Evolutionary conservation across 257 asterid species (phyloP).

Genomic region (Penstemon barbatus): DNA sequence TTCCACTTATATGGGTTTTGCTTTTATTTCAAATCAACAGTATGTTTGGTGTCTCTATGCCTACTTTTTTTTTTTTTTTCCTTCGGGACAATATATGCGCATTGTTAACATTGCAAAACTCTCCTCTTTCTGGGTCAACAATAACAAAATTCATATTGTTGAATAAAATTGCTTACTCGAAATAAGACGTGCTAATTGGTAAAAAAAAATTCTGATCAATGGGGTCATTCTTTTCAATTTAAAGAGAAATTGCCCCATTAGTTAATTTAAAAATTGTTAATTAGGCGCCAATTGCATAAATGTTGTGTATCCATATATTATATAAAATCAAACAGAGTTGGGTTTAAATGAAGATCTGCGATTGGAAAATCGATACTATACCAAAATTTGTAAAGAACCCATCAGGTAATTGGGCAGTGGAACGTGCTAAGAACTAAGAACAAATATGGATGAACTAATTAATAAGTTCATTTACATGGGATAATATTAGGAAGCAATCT

Average conservation of each 20-base stretch:
- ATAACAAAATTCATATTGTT: no score
- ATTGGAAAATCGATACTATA: slow-evolving; percentile 25
- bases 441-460: background rate
- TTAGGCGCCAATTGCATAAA: slow-evolving; percentile 7
- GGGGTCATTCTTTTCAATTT: background rate
- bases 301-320: background rate
- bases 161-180: no score
- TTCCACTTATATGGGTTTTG: no score
- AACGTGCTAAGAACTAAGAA: slow-evolving; percentile 22
- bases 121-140: no score
- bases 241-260: slow-evolving; percentile 1
- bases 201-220: no score
- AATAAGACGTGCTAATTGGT: no score
- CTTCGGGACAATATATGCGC: no score
- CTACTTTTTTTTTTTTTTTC: no score
- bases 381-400: slow-evolving; percentile 21
- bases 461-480: background rate
- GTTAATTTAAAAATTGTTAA: slow-evolving; percentile 18
- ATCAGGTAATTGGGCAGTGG: background rate
- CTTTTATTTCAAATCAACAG: no score
- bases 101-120: no score
- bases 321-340: slow-evolving; percentile 4
- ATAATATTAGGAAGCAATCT: background rate
- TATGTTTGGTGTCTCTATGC: no score
- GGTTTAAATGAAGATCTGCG: slow-evolving; percentile 28